Base-by-base conservation (phyloP, 2,329 filamentous ascomycete genomes). In the Apiospora malaysiana region DNA sequence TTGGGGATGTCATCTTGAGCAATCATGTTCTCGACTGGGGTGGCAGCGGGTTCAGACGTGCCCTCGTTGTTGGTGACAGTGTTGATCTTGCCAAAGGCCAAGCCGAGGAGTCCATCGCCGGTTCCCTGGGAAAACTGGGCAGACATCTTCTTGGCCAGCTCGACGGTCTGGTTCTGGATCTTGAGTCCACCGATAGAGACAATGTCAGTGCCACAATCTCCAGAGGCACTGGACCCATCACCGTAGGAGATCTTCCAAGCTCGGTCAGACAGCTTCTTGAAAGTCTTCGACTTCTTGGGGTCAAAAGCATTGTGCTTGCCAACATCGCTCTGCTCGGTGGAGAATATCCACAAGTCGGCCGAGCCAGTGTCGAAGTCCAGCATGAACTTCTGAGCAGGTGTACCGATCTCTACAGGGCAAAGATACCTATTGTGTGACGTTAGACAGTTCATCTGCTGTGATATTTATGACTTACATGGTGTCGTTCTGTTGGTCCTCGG, bases 291-390 rank as follows among this genome's bases (percentile, higher is more conserved):
- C 75, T 90, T 88, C 65, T 78, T 81, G 2, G 90, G 83, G 76
- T 92, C 82, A 75, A 90, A 94, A 72, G 90, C 82, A 12, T 81
- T 84, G 78, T 91, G 89, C 25, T 80, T 79, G 78, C 42, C 42
- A 14, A 77, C 2, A 73, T 80, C 75, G 25, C 83, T 78, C 12
- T 89, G 80, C 66, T 85, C 81, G 8, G 85, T 87, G 16, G 88
- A 90, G 81, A 87, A 89, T 82, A 90, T 88, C 91, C 90, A 93
- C 27, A 92, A 83, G 82, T 93, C 92, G 25, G 90, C 86, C 14
- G 90, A 92, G 25, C 91, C 91, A 49, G 91, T 93, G 78, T 94
- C 92, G 72, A 93, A 93, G 76, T 93, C 87, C 18, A 93, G 79
- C 73, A 85, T 86, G 59, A 91, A 74, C 65, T 81, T 89, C 82